Evolutionary conservation across 768 basidiomycete genomes (phyloP).

Genomic region (Leccinum variicolor): DNA sequence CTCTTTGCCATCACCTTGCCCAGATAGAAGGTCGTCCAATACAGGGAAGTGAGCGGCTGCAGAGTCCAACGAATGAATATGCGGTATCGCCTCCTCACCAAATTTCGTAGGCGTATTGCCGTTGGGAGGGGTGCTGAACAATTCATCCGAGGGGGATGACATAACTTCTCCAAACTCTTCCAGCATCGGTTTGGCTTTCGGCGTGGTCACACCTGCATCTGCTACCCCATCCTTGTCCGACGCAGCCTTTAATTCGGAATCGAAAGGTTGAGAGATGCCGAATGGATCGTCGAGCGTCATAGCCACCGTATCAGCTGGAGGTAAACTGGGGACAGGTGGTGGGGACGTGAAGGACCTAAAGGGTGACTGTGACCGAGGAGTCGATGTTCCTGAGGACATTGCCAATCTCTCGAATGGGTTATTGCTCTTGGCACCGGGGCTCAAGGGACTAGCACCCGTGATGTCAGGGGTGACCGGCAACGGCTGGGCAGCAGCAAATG

Average conservation of each 20-base stretch:
- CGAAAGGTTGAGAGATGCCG: slow-evolving; percentile 39
- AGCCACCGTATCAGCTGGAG: slow-evolving; percentile 4
- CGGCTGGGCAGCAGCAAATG: slow-evolving; percentile 66
- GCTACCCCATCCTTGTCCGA: slow-evolving; percentile 18
- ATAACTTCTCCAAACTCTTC: slow-evolving; percentile 21
- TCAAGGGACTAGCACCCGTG: slow-evolving; percentile 41
- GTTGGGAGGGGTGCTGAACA: slow-evolving; percentile 60
- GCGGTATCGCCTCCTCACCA: slow-evolving; percentile 10
- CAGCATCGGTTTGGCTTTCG: slow-evolving; percentile 11
- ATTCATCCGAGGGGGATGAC: slow-evolving; percentile 38
- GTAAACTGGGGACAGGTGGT: slow-evolving; percentile 34
- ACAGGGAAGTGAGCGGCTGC: slow-evolving; percentile 35
- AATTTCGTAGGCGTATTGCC: slow-evolving; percentile 29
- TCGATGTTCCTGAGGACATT: slow-evolving; percentile 39
- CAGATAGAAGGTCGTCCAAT: slow-evolving; percentile 29
- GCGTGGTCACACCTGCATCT: slow-evolving; percentile 21
- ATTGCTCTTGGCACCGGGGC: slow-evolving; percentile 65
- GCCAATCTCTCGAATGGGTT: slow-evolving; percentile 86
- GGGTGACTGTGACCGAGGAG: slow-evolving; percentile 55
- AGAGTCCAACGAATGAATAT: slow-evolving; percentile 25
- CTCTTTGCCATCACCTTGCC: slow-evolving; percentile 28
- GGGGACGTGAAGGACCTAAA: slow-evolving; percentile 48
- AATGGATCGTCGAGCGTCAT: slow-evolving; percentile 47
- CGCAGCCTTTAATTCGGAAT: slow-evolving; percentile 7
- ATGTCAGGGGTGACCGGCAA: slow-evolving; percentile 69